These are phyloP conservation scores for Onygena corvina DNA, from an alignment of 2,329 filamentous ascomycete genomes.

Conservation along the genomic window DNA sequence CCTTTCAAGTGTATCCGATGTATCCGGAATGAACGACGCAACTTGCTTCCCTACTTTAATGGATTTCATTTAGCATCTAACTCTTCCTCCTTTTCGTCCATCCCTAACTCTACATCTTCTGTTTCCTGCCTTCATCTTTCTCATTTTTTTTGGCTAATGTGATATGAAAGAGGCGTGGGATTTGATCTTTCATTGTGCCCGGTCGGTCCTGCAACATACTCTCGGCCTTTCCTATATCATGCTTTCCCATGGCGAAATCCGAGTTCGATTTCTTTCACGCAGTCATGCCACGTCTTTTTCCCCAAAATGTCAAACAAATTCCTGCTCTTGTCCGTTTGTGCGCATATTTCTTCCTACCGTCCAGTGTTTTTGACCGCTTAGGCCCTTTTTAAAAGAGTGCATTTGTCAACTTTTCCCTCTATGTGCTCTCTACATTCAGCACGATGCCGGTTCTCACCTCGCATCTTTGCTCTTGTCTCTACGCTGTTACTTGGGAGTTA, in stretches of 20 bases:
- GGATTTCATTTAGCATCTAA: not conserved
- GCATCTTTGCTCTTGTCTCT: not conserved
- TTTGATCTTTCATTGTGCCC: not conserved
- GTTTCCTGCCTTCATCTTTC: slow-evolving; percentile 5
- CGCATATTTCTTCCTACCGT: not conserved
- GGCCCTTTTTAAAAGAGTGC: not conserved
- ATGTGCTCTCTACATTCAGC: not conserved
- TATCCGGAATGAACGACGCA: not conserved
- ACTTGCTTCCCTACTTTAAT: slow-evolving; percentile 1
- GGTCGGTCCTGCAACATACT: slow-evolving; percentile 3
- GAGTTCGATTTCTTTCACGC: not conserved
- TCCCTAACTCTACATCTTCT: slow-evolving; percentile 7
- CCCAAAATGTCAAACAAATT: not conserved
- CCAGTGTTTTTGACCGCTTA: not conserved
- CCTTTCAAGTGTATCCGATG: too few relatives aligned
- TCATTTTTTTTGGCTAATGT: slow-evolving; percentile 7
- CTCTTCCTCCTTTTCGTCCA: not conserved
- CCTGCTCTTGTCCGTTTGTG: not conserved
- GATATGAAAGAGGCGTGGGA: slow-evolving; percentile 3
- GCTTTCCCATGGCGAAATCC: not conserved
- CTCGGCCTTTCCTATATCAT: not conserved
- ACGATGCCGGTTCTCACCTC: not conserved
- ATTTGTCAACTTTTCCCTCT: not conserved
- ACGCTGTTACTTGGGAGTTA: not conserved
- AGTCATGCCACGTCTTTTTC: not conserved